phyloP scores from a whole-genome alignment of 345 rosid genomes.

The Acer yangbiense region DNA sequence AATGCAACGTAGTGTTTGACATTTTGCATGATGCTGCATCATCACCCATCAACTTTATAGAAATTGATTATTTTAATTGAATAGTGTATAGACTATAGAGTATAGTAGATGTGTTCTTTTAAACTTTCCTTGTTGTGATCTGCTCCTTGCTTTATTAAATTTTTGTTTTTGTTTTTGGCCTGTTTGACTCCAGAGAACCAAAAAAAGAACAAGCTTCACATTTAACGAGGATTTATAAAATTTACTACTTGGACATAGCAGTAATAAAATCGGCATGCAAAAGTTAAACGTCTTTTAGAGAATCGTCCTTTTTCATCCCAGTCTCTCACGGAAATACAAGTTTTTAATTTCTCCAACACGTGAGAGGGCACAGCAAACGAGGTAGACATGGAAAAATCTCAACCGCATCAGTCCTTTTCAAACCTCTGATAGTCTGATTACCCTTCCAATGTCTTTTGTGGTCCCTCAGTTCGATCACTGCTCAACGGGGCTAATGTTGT shows the following conservation, averaged over 20 bases:
- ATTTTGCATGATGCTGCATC: conserved; percentile 61
- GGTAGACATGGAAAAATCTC: conserved; percentile 16
- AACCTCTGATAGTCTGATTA: conserved; percentile 4
- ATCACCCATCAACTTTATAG: conserved; percentile 28
- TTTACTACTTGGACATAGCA: background rate
- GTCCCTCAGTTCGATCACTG: conserved; percentile 7
- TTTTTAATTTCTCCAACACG: background rate
- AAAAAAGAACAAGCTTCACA: conserved; percentile 24
- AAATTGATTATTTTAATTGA: background rate
- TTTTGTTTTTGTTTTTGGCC: background rate
- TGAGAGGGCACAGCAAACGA: conserved; percentile 37
- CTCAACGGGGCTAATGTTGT: too few relatives aligned
- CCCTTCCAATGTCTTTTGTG: background rate
- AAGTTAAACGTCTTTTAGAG: conserved; percentile 37
- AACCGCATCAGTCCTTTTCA: conserved; percentile 37
- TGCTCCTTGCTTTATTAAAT: background rate
- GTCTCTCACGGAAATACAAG: background rate
- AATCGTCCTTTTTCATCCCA: background rate
- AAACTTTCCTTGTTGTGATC: background rate
- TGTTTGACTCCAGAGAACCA: conserved; percentile 27
- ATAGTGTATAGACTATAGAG: too few relatives aligned
- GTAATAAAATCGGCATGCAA: conserved; percentile 20
- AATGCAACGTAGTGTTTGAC: conserved; percentile 74
- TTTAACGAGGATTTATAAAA: conserved; percentile 26
- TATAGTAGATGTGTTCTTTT: background rate